Base-by-base conservation (phyloP, 495 filamentous ascomycete species). In the Daldinia bambusicola region DNA sequence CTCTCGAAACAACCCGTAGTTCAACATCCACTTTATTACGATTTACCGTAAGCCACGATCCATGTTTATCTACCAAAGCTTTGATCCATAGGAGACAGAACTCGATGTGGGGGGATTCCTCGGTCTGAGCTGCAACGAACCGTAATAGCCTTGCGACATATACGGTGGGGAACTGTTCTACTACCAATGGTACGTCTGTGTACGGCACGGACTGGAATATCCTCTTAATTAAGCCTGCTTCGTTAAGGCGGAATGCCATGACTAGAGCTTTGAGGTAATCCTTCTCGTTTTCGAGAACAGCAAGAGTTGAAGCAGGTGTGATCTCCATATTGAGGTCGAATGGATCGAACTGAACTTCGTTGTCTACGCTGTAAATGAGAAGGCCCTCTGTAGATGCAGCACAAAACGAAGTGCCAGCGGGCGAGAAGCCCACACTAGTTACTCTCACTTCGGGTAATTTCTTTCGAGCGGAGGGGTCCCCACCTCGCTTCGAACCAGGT, bases 221-320 rank as follows among this genome's bases (percentile, higher is more conserved):
- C 30, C 87, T 87, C 63, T 90, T 89, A 55, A 97, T 87, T 26
- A 98, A 83, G 55, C 86, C 85, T 2, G 84, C 83, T 74, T 95
- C 90, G 80, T 97, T 97, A 41, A 99, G 86, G 0, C 95, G 91
- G 85, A 99, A 98, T 0, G 94, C 92, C 95, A 98, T 98, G 63
- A 97, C 90, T 2, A 99, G 82, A 1, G 95, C 95, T 80, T 93
- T 97, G 37, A 98, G 85, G 80, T 90, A 97, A 41, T 96, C 92
- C 70, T 86, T 86, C 57, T 94, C 88, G 48, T 89, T 84, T 45
- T 84, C 77, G n/a, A 98, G 84, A 8, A 92, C 90, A 9, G 88
- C 84, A 1, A 97, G 81, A 3, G 93, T 97, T 34, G 85, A 91
- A 1, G 89, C 89, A 0, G 94, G 93, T 5, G 95, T 99, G 66